phyloP scores from a whole-genome alignment of 345 rosid species.

The Eucalyptus lansdowneana region DNA sequence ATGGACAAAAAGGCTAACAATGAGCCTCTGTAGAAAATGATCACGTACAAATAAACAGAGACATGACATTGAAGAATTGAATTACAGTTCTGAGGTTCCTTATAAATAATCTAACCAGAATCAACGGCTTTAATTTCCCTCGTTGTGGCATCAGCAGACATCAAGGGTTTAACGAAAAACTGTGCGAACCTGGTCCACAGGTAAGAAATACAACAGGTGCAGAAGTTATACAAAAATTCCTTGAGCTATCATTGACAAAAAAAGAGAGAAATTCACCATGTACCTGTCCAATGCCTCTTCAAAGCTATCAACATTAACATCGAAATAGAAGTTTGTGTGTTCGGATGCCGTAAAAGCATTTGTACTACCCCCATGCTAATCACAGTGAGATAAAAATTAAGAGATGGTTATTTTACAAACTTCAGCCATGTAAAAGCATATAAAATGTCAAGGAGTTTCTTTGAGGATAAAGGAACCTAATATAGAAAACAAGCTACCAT shows the following conservation, averaged over 20 bases:
- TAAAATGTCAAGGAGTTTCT: not conserved
- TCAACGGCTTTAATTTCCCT: slow-evolving; percentile 95
- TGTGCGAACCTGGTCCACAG: slow-evolving; percentile 57
- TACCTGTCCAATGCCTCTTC: slow-evolving; percentile 91
- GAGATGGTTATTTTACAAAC: not conserved
- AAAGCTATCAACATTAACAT: slow-evolving; percentile 61
- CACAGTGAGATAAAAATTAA: not conserved
- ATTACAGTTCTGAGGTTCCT: not conserved
- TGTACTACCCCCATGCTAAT: slow-evolving; percentile 83
- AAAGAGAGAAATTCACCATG: not conserved
- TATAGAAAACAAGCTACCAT: not conserved
- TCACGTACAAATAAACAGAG: not conserved
- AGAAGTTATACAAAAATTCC: not conserved
- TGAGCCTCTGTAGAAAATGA: not conserved
- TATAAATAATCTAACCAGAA: slow-evolving; percentile 47
- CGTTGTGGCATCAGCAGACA: slow-evolving; percentile 86
- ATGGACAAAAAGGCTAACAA: slow-evolving; percentile 1
- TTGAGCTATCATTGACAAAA: not conserved
- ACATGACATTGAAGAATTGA: not conserved
- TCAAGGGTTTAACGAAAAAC: slow-evolving; percentile 82
- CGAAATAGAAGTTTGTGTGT: slow-evolving; percentile 64
- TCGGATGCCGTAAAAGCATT: slow-evolving; percentile 82
- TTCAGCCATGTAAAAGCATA: not conserved
- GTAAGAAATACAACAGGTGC: slow-evolving; percentile 1
- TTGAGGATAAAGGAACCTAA: not conserved